These are phyloP conservation scores for Bipolaris oryzae DNA, from an alignment of 2,329 filamentous ascomycete species.

Conservation along the genomic window DNA sequence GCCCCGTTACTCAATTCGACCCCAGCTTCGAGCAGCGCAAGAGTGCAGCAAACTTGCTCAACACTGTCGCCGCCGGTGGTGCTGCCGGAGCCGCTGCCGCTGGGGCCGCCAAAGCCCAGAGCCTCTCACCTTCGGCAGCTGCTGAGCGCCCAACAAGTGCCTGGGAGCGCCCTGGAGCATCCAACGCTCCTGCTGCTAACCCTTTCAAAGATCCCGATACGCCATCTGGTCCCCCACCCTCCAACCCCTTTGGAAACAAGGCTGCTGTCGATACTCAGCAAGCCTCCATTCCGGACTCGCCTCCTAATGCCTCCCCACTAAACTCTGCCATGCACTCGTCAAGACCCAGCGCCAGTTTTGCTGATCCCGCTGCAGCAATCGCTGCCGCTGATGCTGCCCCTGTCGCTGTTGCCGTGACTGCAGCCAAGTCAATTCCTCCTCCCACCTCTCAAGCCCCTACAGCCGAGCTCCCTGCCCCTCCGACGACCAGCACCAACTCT, in stretches of 20 bases:
- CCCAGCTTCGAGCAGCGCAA: constrained; percentile 64
- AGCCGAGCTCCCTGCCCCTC: constrained; percentile 28
- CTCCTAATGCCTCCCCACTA: constrained; percentile 26
- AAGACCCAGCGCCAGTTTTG: constrained; percentile 34
- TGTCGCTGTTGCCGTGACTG: constrained; percentile 47
- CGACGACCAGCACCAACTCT: constrained; percentile 59
- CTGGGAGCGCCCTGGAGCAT: constrained; percentile 49
- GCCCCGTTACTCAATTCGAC: constrained; percentile 82
- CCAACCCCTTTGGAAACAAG: constrained; percentile 63
- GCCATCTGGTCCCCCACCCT: constrained; percentile 45
- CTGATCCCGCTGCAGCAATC: constrained; percentile 48
- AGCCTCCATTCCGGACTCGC: constrained; percentile 34
- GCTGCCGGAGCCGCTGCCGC: constrained; percentile 28
- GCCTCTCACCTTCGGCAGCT: constrained; percentile 25
- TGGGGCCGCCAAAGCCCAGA: constrained; percentile 18
- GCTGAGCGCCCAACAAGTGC: constrained; percentile 37
- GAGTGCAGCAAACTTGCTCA: constrained; percentile 46
- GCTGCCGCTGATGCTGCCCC: constrained; percentile 51
- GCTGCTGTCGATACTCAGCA: constrained; percentile 47
- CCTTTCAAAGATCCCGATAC: constrained; percentile 67
- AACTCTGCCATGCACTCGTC: constrained; percentile 32
- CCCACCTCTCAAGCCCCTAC: constrained; percentile 34
- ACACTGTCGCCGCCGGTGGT: constrained; percentile 36
- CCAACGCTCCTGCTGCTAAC: constrained; percentile 61
- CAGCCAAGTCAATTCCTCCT: constrained; percentile 38